Conservation (phyloP, 306 rosid genomes). For the Rosa multiflora region DNA sequence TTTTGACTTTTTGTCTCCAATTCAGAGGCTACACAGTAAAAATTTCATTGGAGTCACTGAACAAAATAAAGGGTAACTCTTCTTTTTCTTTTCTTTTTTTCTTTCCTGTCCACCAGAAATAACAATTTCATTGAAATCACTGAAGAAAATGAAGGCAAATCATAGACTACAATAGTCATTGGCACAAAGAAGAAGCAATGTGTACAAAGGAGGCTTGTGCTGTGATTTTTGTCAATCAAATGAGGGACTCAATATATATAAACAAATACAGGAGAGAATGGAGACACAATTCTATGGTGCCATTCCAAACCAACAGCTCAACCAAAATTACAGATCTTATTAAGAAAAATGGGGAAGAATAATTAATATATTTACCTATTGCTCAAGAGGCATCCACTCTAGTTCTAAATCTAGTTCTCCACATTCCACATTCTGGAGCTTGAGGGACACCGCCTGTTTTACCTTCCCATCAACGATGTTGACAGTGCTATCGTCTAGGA, state of each 20-base stretch:
- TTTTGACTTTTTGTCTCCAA: too few relatives aligned
- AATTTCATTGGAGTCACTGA: too few relatives aligned
- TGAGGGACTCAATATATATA: conserved; percentile 9
- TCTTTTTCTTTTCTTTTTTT: background rate
- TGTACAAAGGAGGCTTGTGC: background rate
- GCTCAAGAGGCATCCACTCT: conserved; percentile 94
- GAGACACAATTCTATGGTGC: conserved; percentile 16
- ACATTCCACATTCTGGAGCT: conserved; percentile 93
- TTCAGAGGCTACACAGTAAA: too few relatives aligned
- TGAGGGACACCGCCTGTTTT: conserved; percentile 63
- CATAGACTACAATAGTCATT: background rate
- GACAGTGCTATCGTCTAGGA: conserved; percentile 69
- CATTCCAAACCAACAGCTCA: conserved; percentile 22
- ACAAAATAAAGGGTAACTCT: too few relatives aligned
- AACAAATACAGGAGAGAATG: conserved; percentile 21
- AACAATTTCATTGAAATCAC: background rate
- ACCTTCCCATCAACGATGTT: conserved; percentile 71
- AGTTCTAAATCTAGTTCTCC: conserved; percentile 84
- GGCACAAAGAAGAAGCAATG: background rate
- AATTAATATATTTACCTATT: conserved; percentile 43
- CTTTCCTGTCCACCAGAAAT: background rate
- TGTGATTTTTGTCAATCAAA: conserved; percentile 1
- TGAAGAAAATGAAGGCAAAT: background rate
- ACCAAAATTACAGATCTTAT: conserved; percentile 27
- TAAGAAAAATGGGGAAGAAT: conserved; percentile 21